Evolutionary conservation across 768 basidiomycete species (phyloP).

Genomic region (Coprinopsis strossmayeri): DNA sequence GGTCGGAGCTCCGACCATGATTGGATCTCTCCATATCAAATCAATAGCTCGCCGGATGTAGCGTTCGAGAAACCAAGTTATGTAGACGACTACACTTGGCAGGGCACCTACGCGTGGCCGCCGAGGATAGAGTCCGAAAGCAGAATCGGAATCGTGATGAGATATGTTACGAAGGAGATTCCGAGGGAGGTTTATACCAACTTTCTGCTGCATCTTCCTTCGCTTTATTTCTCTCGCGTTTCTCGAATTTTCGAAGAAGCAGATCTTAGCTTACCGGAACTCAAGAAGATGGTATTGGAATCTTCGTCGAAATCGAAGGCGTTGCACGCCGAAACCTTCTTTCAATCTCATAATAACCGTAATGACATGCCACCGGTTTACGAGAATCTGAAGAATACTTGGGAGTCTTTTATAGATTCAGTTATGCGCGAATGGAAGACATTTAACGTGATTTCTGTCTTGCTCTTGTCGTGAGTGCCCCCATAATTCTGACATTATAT

Average conservation of each 20-base stretch:
- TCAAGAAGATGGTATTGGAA: conserved; percentile 37
- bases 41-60: too few species aligned
- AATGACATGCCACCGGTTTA: conserved; percentile 13
- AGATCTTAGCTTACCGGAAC: conserved; percentile 50
- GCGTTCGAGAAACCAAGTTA: too few species aligned
- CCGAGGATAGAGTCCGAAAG: too few species aligned
- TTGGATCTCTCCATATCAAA: too few species aligned
- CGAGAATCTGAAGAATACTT: conserved; percentile 15
- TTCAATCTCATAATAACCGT: conserved; percentile 7
- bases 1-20: too few species aligned
- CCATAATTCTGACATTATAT: not conserved
- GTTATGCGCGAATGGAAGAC: conserved; percentile 25
- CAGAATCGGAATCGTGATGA: too few species aligned
- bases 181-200: conserved; percentile 24
- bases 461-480: conserved; percentile 19
- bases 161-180: conserved; percentile 8
- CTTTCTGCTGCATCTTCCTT: conserved; percentile 50
- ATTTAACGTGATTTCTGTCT: conserved; percentile 22
- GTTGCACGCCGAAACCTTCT: not conserved
- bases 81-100: too few species aligned
- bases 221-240: conserved; percentile 62
- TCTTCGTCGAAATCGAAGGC: conserved; percentile 12
- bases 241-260: conserved; percentile 59
- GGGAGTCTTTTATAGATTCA: conserved; percentile 23
- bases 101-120: too few species aligned